Conservation (phyloP, 163 green algal genomes). For the Scenedesmus sp. region DNA sequence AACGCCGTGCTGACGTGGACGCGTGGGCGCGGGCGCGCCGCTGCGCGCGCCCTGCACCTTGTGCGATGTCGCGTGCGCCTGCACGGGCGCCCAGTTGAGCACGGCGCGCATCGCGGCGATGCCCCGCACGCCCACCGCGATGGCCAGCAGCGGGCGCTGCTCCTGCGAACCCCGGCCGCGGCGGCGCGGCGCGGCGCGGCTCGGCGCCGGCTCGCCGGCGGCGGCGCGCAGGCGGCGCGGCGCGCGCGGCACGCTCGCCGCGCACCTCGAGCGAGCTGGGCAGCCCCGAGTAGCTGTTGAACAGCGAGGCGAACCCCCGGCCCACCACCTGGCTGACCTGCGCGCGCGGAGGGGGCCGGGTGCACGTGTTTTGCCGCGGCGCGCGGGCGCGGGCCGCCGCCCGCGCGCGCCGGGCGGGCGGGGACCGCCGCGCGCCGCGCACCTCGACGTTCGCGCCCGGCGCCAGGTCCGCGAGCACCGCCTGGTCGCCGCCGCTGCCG, state of each 20-base stretch:
- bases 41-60: too few relatives aligned
- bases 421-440: too few relatives aligned
- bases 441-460: slow-evolving; percentile 68
- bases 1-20: too few relatives aligned
- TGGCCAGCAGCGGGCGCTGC: slow-evolving; percentile 69
- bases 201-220: too few relatives aligned
- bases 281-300: slow-evolving; percentile 66
- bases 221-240: too few relatives aligned
- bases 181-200: not conserved
- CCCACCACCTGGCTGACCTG: slow-evolving; percentile 77
- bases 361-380: too few relatives aligned
- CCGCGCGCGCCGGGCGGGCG: too few relatives aligned
- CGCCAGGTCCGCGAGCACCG: slow-evolving; percentile 58
- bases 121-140: slow-evolving; percentile 66
- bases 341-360: too few relatives aligned
- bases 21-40: too few relatives aligned
- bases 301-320: slow-evolving; percentile 76
- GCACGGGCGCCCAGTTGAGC: slow-evolving; percentile 78
- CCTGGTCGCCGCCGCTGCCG: slow-evolving; percentile 49
- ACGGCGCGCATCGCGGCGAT: slow-evolving; percentile 69
- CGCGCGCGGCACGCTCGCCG: not conserved
- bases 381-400: too few relatives aligned
- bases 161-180: slow-evolving; percentile 49
- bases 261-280: slow-evolving; percentile 67
- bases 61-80: slow-evolving; percentile 54